Base-by-base conservation (phyloP, 2,329 filamentous ascomycete genomes). In the Pseudogymnoascus sp. region DNA sequence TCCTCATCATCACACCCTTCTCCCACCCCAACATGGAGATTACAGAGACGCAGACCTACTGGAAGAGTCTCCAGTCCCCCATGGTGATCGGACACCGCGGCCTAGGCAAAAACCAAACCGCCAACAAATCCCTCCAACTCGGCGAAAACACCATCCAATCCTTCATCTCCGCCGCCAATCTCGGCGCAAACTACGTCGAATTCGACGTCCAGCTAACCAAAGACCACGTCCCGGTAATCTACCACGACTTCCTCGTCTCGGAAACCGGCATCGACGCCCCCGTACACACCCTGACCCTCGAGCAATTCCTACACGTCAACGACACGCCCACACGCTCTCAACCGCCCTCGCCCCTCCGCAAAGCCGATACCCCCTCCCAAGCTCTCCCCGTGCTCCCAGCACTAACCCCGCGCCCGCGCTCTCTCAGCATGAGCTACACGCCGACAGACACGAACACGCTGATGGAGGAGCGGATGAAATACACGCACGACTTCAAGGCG, bases 191-290 rank as follows among this genome's bases (percentile, higher is more conserved):
- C 62, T 88, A 88, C 68, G 85, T 89, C 55, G 85, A 88, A 68
- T 87, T 89, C 70, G 94, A 99, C 72, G 94, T 99, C 0, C 94
- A 99, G 73, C 80, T 99, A 39, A 99, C 94, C n/a, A 99, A 99
- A 72, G 94, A 99, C 72, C 92, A 95, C 70, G 92, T 99, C 1
- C 94, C 94, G 0, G 93, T 99, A 67, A 96, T 99, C 70, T 99
- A 99, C 72, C 94, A 99, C 72, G 94, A 99, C 74, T 99, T 99
- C 71, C 81, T 97, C 12, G 94, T 99, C 73, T 96, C 92, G 72
- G 94, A 99, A 76, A 97, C 94, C 0, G 94, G 95, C 8, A 94
- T 97, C 61, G 94, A 99, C 72, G 94, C 94, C 0, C 94, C 94
- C 0, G 93, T 99, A 1, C 94, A 99, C 72, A 96, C 91, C 0